These are phyloP conservation scores for Plasmodium knowlesi DNA, from an alignment of 169 alveolate genomes.

Conservation along the genomic window DNA sequence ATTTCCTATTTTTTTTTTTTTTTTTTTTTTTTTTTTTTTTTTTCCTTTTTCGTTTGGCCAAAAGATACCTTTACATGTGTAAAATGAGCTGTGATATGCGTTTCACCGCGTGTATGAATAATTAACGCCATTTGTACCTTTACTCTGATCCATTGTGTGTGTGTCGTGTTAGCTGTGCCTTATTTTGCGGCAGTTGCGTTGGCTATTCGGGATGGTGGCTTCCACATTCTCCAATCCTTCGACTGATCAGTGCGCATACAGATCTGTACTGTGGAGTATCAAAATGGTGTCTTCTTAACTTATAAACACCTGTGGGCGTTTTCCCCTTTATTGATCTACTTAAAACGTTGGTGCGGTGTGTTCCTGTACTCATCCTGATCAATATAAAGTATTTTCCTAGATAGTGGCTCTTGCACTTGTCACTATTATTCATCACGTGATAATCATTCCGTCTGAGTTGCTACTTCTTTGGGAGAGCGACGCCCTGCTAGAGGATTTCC, in stretches of 20 bases:
- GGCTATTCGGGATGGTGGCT: not conserved
- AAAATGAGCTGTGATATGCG: not conserved
- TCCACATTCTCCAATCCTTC: not conserved
- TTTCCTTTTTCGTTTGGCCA: not conserved
- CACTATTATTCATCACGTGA: not conserved
- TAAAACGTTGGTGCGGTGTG: not conserved
- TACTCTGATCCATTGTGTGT: not conserved
- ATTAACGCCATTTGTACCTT: not conserved
- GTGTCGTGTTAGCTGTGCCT: not conserved
- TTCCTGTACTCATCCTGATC: not conserved
- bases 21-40: too few species aligned
- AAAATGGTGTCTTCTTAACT: not conserved
- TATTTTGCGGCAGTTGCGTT: not conserved
- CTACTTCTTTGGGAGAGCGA: not conserved
- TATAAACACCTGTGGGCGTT: not conserved
- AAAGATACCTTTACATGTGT: not conserved
- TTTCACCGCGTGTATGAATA: not conserved
- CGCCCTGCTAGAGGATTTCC: not conserved
- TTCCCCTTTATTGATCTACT: not conserved
- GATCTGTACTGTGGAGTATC: too few species aligned
- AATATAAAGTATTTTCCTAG: not conserved
- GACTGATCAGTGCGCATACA: not conserved
- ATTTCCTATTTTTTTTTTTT: not conserved
- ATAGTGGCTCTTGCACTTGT: not conserved
- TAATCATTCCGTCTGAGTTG: not conserved